Percentiles rank a stretch among this genome's conserved stretches.
Conservation (phyloP, 176 grass and related monocot species). For the Puya raimondii region DNA sequence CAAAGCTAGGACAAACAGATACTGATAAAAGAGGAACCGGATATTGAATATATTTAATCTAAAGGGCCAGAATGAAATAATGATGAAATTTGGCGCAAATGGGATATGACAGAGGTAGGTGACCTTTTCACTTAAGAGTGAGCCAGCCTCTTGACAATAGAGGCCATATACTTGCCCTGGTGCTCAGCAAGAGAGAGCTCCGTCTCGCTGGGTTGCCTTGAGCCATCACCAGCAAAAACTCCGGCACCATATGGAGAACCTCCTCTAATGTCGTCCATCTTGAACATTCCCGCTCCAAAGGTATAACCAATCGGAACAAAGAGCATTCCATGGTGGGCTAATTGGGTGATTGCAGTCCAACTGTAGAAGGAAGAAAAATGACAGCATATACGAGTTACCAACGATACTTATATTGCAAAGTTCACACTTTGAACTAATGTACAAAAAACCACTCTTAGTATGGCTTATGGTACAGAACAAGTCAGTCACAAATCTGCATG, state of each 20-base stretch:
- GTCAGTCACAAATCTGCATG: no score
- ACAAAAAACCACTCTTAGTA: no score
- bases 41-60: slow-evolving; percentile 7
- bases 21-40: slow-evolving; percentile 19
- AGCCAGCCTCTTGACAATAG: slow-evolving; percentile 54
- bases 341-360: slow-evolving; percentile 82
- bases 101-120: slow-evolving; percentile 8
- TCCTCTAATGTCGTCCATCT: slow-evolving; percentile 72
- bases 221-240: slow-evolving; percentile 73
- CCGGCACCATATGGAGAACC: slow-evolving; percentile 73
- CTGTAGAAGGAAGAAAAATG: slow-evolving; percentile 29
- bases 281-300: slow-evolving; percentile 69
- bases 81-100: slow-evolving; percentile 22
- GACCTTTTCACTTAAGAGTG: slow-evolving; percentile 20
- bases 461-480: no score
- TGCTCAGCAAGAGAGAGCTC: slow-evolving; percentile 72
- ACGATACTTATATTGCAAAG: no score
- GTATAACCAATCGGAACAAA: slow-evolving; percentile 85
- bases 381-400: no score
- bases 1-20: slow-evolving; percentile 23
- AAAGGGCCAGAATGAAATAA: slow-evolving; percentile 13
- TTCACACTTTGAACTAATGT: no score
- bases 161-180: slow-evolving; percentile 86
- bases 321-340: slow-evolving; percentile 81
- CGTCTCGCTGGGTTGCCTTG: slow-evolving; percentile 51